Base-by-base conservation (phyloP, 192 early-diverging fungal species). In the Diversispora eburnea region DNA sequence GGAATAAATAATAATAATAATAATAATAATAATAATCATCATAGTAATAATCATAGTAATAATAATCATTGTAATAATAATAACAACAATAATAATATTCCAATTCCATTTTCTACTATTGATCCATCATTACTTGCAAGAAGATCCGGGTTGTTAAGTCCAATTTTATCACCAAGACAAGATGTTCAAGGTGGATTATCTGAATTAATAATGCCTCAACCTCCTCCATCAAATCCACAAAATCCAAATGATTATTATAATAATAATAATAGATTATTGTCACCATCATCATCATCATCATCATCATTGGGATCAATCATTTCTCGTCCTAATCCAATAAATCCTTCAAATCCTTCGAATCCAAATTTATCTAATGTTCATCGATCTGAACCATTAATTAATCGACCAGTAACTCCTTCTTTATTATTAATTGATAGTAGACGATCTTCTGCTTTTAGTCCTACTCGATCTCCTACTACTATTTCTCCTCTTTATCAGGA, bases 101-200 rank as follows among this genome's bases (percentile, higher is more conserved):
- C 52, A n/a, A 0, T 51, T 0, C 54, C 33, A 12, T 12, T 51
- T 17, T 55, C 39, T n/a, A 55, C 47, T 15, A 69, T 69, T 54
- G 67, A 69, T 55, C 67, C 67, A 4, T 19, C 51, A 3, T 42
- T 69, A 25, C 41, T 62, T 41, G 17, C 39, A 43, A 39, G 39
- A 43, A 62, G 39, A n/a, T 62, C 39, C 4, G 60, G 60, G 17
- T 39, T 62, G 17, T 43, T 62, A 62, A 62, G 60, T 62, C 60
- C 60, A 17, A 39, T 62, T 17, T 62, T 41, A 17, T 62, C 60
- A 43, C 60, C 60, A 43, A 62, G 60, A 59, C 58, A 59, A 62
- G 33, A 3, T 42, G 25, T 33, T 33, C 25, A 33, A 33, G 25
- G 25, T 33, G 25, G 25, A 33, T 41, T 51, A 51, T 51, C 59